These are phyloP conservation scores for Aureobasidium sp. DNA, from an alignment of 2,329 filamentous ascomycete species.

Conservation along the genomic window DNA sequence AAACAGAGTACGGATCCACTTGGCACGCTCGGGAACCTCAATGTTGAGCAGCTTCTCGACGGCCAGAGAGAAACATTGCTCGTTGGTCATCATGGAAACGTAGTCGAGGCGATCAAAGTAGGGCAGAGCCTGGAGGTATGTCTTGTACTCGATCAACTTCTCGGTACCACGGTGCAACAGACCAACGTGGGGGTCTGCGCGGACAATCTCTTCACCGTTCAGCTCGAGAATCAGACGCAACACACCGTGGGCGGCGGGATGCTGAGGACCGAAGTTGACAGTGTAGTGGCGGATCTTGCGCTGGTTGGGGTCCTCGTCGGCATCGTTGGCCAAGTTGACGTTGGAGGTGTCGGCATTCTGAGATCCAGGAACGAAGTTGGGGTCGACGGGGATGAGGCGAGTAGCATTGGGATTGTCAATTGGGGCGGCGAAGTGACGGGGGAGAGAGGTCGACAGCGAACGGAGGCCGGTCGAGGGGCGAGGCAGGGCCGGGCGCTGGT, in stretches of 20 bases:
- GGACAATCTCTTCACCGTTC: conserved; percentile 94
- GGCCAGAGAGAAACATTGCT: conserved; percentile 91
- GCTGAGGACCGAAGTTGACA: conserved; percentile 98
- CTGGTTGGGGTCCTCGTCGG: conserved; percentile 44
- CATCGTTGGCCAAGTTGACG: conserved; percentile 38
- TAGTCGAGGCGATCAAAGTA: conserved; percentile 99
- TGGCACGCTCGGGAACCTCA: conserved; percentile 89
- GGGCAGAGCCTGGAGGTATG: conserved; percentile 92
- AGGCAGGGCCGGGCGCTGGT: conserved; percentile 46
- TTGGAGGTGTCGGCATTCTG: conserved; percentile 35
- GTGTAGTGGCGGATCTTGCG: conserved; percentile 98
- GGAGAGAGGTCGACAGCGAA: conserved; percentile 58
- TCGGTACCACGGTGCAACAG: conserved; percentile 94
- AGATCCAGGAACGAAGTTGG: conserved; percentile 51
- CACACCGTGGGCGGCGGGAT: conserved; percentile 97
- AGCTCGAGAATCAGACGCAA: conserved; percentile 94
- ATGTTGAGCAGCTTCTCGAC: conserved; percentile 98
- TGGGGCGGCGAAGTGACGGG: conserved; percentile 57
- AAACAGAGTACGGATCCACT: conserved; percentile 95
- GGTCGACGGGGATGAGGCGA: conserved; percentile 58
- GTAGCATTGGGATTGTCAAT: conserved; percentile 46
- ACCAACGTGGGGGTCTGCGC: conserved; percentile 93
- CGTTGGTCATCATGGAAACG: conserved; percentile 99
- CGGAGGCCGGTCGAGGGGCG: conserved; percentile 37
- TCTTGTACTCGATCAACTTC: conserved; percentile 99